phyloP scores from a whole-genome alignment of 2,329 filamentous ascomycete species.

The Didymellaceae sp. region DNA sequence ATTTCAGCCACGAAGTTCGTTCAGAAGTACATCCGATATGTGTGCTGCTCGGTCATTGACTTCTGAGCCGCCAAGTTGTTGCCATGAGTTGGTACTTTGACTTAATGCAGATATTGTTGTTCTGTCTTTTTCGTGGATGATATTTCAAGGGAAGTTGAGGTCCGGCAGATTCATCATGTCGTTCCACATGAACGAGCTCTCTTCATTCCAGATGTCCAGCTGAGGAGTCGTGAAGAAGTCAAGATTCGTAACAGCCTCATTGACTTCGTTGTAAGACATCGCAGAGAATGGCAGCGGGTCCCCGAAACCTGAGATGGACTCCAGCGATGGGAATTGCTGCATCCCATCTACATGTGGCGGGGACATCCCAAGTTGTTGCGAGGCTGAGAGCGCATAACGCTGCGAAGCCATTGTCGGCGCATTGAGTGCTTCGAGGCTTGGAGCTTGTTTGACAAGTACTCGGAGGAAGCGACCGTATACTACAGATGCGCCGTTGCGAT shows the following conservation, averaged over 20 bases:
- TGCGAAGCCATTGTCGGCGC: conserved; percentile 14
- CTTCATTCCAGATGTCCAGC: conserved; percentile 65
- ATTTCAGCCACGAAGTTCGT: neutral
- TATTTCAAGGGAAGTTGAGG: conserved; percentile 34
- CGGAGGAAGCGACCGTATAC: conserved; percentile 64
- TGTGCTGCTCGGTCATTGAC: conserved; percentile 2
- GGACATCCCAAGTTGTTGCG: conserved; percentile 11
- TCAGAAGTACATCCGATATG: conserved; percentile 8
- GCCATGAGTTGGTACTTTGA: too few relatives aligned
- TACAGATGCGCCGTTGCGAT: conserved; percentile 70
- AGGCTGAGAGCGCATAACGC: conserved; percentile 18
- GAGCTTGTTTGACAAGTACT: conserved; percentile 47
- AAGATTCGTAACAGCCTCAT: conserved; percentile 69
- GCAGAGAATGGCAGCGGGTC: conserved; percentile 65
- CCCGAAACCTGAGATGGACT: conserved; percentile 27
- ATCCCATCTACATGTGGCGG: conserved; percentile 5
- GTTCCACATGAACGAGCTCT: conserved; percentile 39
- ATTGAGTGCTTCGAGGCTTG: conserved; percentile 19
- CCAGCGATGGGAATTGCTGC: conserved; percentile 13
- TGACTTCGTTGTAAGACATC: conserved; percentile 74
- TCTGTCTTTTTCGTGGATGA: too few relatives aligned
- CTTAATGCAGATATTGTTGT: too few relatives aligned
- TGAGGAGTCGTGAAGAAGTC: conserved; percentile 65
- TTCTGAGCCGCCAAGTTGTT: neutral
- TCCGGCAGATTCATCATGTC: conserved; percentile 46